These are phyloP conservation scores for Asterella californica DNA, from an alignment of 225 moss, liverwort and hornwort genomes.

Conservation along the genomic window DNA sequence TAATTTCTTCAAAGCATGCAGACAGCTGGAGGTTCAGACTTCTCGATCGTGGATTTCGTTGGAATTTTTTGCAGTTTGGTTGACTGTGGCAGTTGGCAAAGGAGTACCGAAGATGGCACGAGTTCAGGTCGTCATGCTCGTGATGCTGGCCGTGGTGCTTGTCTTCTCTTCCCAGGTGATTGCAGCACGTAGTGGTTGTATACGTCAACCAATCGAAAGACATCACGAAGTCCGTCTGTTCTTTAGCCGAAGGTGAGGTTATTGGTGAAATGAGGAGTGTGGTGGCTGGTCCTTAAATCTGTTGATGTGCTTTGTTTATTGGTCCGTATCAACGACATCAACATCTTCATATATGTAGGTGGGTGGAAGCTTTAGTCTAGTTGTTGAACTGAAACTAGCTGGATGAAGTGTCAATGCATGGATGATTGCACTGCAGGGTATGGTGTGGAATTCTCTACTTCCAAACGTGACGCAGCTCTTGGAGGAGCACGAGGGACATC, in stretches of 20 bases:
- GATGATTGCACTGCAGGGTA: too few species aligned
- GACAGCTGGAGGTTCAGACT: neutral
- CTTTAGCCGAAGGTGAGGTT: neutral
- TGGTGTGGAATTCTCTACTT: slow-evolving; percentile 36
- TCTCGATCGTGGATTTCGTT: neutral
- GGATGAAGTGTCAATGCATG: too few species aligned
- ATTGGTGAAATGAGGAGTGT: too few species aligned
- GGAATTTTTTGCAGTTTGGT: neutral
- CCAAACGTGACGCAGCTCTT: slow-evolving; percentile 52
- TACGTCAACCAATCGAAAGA: neutral
- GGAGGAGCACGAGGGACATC: slow-evolving; percentile 58
- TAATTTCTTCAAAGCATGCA: too few species aligned
- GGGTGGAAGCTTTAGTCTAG: too few species aligned
- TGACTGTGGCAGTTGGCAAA: neutral
- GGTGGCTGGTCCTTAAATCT: too few species aligned
- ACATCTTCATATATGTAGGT: too few species aligned
- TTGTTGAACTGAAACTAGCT: too few species aligned
- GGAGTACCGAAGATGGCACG: neutral
- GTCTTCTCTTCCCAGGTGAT: neutral
- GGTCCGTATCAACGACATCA: too few species aligned
- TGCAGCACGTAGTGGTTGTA: neutral
- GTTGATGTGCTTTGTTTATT: too few species aligned
- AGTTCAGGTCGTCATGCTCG: neutral
- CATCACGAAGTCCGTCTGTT: neutral
- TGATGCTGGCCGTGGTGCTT: neutral